phyloP scores from a whole-genome alignment of 2,329 filamentous ascomycete species.

The Fusarium illudens region DNA sequence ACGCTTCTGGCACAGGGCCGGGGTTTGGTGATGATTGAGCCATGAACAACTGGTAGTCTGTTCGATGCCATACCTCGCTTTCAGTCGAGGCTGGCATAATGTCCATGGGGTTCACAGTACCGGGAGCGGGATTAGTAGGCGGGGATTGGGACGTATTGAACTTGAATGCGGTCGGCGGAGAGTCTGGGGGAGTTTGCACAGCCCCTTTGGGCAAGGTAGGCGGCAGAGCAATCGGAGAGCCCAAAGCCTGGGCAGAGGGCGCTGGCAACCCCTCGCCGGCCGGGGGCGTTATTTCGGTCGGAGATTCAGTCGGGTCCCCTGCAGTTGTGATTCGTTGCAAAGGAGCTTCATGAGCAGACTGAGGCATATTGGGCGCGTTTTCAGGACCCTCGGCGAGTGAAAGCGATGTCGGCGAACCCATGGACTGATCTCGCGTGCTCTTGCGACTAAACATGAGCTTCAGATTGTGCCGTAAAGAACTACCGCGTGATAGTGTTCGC shows the following conservation, averaged over 20 bases:
- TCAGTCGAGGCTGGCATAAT: conserved; percentile 58
- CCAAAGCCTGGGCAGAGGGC: conserved; percentile 26
- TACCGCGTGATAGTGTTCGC: conserved; percentile 45
- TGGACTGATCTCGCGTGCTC: conserved; percentile 44
- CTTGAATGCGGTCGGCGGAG: conserved; percentile 36
- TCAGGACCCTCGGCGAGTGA: conserved; percentile 30
- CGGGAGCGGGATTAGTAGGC: conserved; percentile 50
- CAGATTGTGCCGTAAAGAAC: conserved; percentile 49
- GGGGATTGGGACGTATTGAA: conserved; percentile 43
- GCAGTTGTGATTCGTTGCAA: conserved; percentile 38
- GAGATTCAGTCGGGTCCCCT: conserved; percentile 43
- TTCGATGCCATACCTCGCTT: conserved; percentile 49
- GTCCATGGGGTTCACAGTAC: conserved; percentile 63
- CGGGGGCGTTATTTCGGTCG: conserved; percentile 41
- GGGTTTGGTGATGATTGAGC: conserved; percentile 41
- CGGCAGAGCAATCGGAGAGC: conserved; percentile 37
- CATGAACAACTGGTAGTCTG: conserved; percentile 48
- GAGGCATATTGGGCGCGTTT: conserved; percentile 2
- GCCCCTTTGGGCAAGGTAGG: conserved; percentile 20
- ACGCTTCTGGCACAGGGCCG: conserved; percentile 16
- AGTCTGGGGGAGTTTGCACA: conserved; percentile 41
- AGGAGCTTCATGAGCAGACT: conserved; percentile 23
- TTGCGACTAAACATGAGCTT: conserved; percentile 49
- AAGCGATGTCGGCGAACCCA: conserved; percentile 40
- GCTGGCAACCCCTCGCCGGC: conserved; percentile 22